Conservation (phyloP, 352 stramenopile genomes). For the Phytophthora vignae region DNA sequence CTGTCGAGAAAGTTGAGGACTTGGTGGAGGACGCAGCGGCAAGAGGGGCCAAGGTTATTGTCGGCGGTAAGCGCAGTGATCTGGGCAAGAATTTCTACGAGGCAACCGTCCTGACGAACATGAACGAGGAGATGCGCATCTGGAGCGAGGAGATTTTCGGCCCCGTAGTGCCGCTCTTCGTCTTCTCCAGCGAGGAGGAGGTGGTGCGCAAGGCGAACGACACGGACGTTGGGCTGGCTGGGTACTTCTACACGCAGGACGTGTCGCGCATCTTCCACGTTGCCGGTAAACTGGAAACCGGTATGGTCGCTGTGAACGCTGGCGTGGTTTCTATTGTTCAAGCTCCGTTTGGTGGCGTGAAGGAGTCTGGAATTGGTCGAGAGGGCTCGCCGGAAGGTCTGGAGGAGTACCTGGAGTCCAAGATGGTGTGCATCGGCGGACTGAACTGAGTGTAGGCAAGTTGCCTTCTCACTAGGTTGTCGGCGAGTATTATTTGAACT, state of each 20-base stretch:
- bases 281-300: constrained; percentile 79
- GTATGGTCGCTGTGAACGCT: constrained; percentile 95
- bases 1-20: constrained; percentile 79
- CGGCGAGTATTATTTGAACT: too few species aligned
- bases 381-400: constrained; percentile 88
- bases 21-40: constrained; percentile 85
- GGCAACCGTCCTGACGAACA: constrained; percentile 91
- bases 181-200: constrained; percentile 94
- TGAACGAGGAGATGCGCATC: constrained; percentile 80
- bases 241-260: constrained; percentile 94
- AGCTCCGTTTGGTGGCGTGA: constrained; percentile 87
- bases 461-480: too few species aligned
- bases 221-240: constrained; percentile 85
- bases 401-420: constrained; percentile 95
- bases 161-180: constrained; percentile 90
- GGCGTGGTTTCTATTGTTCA: constrained; percentile 79
- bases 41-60: constrained; percentile 83
- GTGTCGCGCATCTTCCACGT: constrained; percentile 84
- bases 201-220: constrained; percentile 94
- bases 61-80: constrained; percentile 67
- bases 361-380: constrained; percentile 85
- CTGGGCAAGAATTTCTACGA: constrained; percentile 89
- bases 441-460: constrained; percentile 2
- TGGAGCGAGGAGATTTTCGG: constrained; percentile 95
- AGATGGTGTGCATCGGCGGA: constrained; percentile 48